phyloP scores from a whole-genome alignment of 2,329 filamentous ascomycete genomes.

The Botrytis squamosa region DNA sequence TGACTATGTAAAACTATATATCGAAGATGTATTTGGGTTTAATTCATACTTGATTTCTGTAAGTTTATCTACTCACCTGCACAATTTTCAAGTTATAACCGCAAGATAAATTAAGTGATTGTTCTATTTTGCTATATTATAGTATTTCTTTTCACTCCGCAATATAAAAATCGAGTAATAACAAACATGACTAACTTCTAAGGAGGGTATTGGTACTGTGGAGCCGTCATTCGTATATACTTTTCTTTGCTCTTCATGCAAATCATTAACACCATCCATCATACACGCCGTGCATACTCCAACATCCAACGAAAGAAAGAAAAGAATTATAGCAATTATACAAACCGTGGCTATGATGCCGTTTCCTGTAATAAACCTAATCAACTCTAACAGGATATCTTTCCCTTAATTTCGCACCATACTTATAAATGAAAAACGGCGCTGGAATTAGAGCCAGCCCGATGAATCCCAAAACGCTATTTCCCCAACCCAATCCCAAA shows the following conservation, averaged over 20 bases:
- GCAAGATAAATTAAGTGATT: not conserved
- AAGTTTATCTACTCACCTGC: not conserved
- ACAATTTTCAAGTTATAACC: not conserved
- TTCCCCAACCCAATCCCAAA: slow-evolving; percentile 22
- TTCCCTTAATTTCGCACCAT: slow-evolving; percentile 14
- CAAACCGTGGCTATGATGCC: too few relatives aligned
- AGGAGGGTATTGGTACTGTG: slow-evolving; percentile 8
- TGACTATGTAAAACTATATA: not conserved
- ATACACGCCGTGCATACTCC: not conserved
- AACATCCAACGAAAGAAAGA: not conserved
- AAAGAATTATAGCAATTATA: not conserved
- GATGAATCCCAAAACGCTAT: slow-evolving; percentile 20
- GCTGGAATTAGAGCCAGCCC: slow-evolving; percentile 12
- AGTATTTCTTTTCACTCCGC: not conserved
- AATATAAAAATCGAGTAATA: not conserved
- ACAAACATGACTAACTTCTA: not conserved
- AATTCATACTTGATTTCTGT: not conserved
- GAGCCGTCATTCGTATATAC: not conserved
- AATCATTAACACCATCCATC: not conserved
- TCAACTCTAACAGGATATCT: slow-evolving; percentile 17
- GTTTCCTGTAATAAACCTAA: not conserved
- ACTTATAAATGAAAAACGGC: slow-evolving; percentile 14
- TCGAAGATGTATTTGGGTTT: not conserved
- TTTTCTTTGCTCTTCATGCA: not conserved
- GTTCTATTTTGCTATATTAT: not conserved